Conservation (phyloP, 2,329 filamentous ascomycete genomes). For the Dothideomycetes sp. region DNA sequence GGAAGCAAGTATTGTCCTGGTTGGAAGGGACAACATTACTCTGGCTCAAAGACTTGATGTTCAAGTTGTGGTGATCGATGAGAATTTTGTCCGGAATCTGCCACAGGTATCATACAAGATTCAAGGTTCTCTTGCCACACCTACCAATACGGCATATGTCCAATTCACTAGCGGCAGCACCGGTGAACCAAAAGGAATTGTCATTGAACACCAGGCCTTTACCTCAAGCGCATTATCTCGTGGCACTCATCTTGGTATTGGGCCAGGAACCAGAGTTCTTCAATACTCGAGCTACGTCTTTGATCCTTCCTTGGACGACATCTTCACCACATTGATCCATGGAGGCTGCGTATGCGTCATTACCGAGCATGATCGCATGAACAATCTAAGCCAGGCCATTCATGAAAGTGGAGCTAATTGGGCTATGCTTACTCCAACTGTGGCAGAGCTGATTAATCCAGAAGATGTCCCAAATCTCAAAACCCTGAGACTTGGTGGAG, state of each 20-base stretch:
- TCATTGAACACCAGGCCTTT: slow-evolving; percentile 67
- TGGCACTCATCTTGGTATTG: slow-evolving; percentile 60
- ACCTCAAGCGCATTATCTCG: slow-evolving; percentile 78
- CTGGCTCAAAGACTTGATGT: no score
- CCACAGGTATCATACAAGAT: no score
- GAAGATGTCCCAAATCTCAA: slow-evolving; percentile 57
- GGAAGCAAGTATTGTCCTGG: no score
- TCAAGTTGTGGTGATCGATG: no score
- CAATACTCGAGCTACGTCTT: slow-evolving; percentile 91
- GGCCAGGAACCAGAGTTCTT: slow-evolving; percentile 78
- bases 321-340: slow-evolving; percentile 72
- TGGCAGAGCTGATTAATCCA: slow-evolving; percentile 64
- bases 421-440: slow-evolving; percentile 84
- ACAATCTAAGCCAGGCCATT: slow-evolving; percentile 71
- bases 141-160: slow-evolving; percentile 80
- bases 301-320: slow-evolving; percentile 89
- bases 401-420: no score
- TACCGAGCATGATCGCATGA: slow-evolving; percentile 54
- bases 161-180: slow-evolving; percentile 93
- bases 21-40: no score
- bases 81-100: no score
- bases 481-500: slow-evolving; percentile 76
- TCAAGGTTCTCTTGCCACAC: no score
- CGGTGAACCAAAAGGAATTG: slow-evolving; percentile 79
- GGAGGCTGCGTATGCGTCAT: no score